phyloP scores from a whole-genome alignment of 306 rosid species.

The Glycine soja region DNA sequence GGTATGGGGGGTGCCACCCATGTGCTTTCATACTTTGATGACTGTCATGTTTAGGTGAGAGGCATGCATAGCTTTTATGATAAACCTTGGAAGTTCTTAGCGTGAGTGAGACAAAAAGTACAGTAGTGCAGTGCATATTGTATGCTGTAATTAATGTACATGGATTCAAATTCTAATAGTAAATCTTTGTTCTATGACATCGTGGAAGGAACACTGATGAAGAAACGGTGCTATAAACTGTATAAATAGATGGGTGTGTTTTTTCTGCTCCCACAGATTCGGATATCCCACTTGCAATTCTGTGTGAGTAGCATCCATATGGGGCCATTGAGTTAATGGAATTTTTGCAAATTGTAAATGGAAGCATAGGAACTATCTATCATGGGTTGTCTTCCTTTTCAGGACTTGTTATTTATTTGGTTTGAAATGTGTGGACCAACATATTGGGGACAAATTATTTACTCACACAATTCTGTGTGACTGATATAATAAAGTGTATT shows the following conservation, averaged over 20 bases:
- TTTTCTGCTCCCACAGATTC: constrained; percentile 44
- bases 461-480: background rate
- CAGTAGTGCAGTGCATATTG: constrained; percentile 58
- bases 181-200: constrained; percentile 54
- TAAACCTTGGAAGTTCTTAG: constrained; percentile 52
- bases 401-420: constrained; percentile 6
- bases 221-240: constrained; percentile 27
- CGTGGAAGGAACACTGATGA: constrained; percentile 30
- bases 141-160: constrained; percentile 44
- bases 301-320: constrained; percentile 46
- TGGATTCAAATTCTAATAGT: constrained; percentile 44
- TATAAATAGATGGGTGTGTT: constrained; percentile 20
- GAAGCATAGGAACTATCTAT: constrained; percentile 55
- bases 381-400: constrained; percentile 62
- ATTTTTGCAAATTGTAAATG: constrained; percentile 41
- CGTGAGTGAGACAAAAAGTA: constrained; percentile 47
- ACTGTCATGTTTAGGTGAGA: constrained; percentile 53
- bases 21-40: constrained; percentile 57
- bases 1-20: constrained; percentile 69
- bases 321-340: constrained; percentile 48
- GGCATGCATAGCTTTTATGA: constrained; percentile 60
- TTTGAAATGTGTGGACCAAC: constrained; percentile 33
- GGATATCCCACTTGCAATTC: constrained; percentile 36
- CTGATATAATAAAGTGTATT: background rate
- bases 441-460: background rate